phyloP scores from a whole-genome alignment of 208 protist genomes.

The Trypanosoma platydactyli region DNA sequence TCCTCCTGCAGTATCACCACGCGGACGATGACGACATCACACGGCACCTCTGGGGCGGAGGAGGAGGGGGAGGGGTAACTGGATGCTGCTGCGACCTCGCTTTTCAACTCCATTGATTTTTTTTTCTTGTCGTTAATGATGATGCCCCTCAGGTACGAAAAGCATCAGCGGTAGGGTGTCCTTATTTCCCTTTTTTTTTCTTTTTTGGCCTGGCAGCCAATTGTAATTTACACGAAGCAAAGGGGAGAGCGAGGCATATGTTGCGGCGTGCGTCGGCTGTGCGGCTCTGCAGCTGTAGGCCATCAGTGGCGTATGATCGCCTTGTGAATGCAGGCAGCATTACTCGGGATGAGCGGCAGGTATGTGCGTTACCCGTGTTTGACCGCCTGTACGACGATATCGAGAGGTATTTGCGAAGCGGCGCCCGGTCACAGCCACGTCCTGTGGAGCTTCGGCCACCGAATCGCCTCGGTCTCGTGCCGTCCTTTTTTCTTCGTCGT shows the following conservation, averaged over 20 bases:
- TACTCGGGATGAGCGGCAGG: conserved; percentile 59
- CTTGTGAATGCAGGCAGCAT: conserved; percentile 52
- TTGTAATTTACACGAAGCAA: not conserved
- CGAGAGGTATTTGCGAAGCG: conserved; percentile 47
- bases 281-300: conserved; percentile 33
- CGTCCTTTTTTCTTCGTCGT: conserved; percentile 72
- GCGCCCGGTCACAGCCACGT: conserved; percentile 38
- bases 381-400: conserved; percentile 82
- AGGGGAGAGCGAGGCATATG: conserved; percentile 37
- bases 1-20: conserved; percentile 39
- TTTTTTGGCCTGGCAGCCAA: not conserved
- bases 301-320: conserved; percentile 58
- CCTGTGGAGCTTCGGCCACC: conserved; percentile 74
- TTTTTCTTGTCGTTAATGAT: conserved; percentile 88
- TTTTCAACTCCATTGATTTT: conserved; percentile 57
- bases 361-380: conserved; percentile 68
- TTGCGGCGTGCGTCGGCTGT: conserved; percentile 40
- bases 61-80: not conserved
- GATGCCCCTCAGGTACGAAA: no score
- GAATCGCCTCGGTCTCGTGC: conserved; percentile 80
- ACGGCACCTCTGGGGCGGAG: conserved; percentile 17
- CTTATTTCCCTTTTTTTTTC: not conserved
- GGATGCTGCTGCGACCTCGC: conserved; percentile 12
- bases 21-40: conserved; percentile 21
- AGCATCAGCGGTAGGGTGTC: no score